A percentile compares a stretch with the other conserved stretches of the same genome.
Evolutionary conservation across 345 rosid species (phyloP).

Genomic region (Hibiscus tridactylites): DNA sequence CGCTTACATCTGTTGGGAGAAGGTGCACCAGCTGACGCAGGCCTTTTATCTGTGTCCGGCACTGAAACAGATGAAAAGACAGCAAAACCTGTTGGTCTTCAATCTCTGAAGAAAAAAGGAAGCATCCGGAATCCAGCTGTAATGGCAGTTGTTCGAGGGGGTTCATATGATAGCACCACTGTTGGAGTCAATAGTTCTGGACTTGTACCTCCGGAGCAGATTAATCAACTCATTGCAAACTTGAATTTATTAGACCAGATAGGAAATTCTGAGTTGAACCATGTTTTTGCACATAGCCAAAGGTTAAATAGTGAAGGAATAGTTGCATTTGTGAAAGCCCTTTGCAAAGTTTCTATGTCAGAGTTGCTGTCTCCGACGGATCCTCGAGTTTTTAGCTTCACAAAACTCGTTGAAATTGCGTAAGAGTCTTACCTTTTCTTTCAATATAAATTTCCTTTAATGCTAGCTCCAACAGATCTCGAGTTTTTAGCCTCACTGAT

Average conservation of each 20-base stretch:
- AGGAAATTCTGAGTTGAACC: slow-evolving; percentile 83
- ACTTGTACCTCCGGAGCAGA: slow-evolving; percentile 70
- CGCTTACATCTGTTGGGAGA: slow-evolving; percentile 93
- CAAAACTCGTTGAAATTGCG: slow-evolving; percentile 95
- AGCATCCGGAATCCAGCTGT: slow-evolving; percentile 84
- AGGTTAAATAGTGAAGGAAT: slow-evolving; percentile 88
- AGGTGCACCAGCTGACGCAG: slow-evolving; percentile 89
- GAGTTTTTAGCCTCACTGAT: background rate
- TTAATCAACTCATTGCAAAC: slow-evolving; percentile 67
- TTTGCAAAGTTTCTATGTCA: slow-evolving; percentile 86
- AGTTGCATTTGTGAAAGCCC: slow-evolving; percentile 88
- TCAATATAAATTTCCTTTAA: background rate
- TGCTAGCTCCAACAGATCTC: background rate
- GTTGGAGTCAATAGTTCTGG: slow-evolving; percentile 57
- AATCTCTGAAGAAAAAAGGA: slow-evolving; percentile 80
- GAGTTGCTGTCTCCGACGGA: slow-evolving; percentile 98
- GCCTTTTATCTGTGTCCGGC: slow-evolving; percentile 61
- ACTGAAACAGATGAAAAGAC: slow-evolving; percentile 63
- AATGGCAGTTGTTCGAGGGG: slow-evolving; percentile 96
- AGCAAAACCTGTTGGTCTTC: slow-evolving; percentile 42
- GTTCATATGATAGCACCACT: slow-evolving; percentile 79
- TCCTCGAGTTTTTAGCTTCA: slow-evolving; percentile 96
- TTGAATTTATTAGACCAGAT: slow-evolving; percentile 97
- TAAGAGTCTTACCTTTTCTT: slow-evolving; percentile 33
- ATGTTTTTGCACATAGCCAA: slow-evolving; percentile 93